Evolutionary conservation across 352 stramenopile species (phyloP).

Genomic region (Globisporangium abappressorium): DNA sequence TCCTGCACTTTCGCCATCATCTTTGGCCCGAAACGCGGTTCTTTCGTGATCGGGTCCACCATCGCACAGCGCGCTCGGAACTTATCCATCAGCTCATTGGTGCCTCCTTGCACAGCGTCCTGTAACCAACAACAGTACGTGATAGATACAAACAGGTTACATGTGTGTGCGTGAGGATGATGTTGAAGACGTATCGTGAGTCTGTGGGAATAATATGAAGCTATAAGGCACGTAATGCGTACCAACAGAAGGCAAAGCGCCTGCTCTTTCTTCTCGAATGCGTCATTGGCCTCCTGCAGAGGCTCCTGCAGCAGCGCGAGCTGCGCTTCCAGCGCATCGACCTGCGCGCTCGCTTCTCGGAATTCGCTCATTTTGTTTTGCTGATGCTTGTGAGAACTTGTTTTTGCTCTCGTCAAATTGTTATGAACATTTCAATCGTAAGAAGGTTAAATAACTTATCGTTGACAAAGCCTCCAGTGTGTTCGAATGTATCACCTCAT

Average conservation of each 20-base stretch:
- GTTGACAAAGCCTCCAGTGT: no score
- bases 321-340: conserved; percentile 42
- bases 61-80: conserved; percentile 49
- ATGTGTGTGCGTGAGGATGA: not conserved
- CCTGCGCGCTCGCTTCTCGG: conserved; percentile 30
- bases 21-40: conserved; percentile 71
- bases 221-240: not conserved
- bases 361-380: conserved; percentile 53
- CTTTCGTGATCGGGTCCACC: conserved; percentile 70
- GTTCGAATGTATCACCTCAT: not conserved
- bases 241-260: conserved; percentile 9
- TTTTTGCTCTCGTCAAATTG: not conserved
- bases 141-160: not conserved
- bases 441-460: not conserved
- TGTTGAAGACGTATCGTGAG: not conserved
- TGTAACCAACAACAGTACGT: conserved; percentile 12
- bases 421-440: not conserved
- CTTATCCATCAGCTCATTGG: conserved; percentile 39
- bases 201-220: not conserved
- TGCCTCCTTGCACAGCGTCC: conserved; percentile 29
- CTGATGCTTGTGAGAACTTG: not conserved
- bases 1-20: conserved; percentile 65
- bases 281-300: not conserved
- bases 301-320: conserved; percentile 29
- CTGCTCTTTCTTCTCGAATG: not conserved